Percentiles rank a stretch among this genome's conserved stretches.
Conservation (phyloP, 2,329 filamentous ascomycete genomes). For the Epichloe bromicola region DNA sequence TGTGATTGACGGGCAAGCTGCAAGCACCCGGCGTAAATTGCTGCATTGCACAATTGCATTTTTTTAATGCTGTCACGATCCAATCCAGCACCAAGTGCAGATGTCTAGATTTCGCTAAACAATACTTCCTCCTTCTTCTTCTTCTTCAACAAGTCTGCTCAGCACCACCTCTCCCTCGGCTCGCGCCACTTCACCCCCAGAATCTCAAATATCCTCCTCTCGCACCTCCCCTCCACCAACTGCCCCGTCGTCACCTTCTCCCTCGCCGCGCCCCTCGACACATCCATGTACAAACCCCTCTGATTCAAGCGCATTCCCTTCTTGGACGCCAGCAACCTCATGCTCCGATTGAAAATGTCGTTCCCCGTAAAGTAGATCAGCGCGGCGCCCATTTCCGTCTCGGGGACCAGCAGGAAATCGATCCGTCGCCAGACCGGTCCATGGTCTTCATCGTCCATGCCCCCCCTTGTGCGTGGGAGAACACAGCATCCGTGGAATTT, state of each 20-base stretch:
- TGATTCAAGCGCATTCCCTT: conserved; percentile 82
- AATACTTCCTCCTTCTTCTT: too few relatives aligned
- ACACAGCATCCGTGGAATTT: conserved; percentile 86
- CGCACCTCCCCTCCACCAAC: conserved; percentile 59
- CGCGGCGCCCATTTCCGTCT: conserved; percentile 67
- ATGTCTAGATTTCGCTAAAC: too few relatives aligned
- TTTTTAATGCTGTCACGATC: too few relatives aligned
- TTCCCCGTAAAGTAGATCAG: conserved; percentile 94
- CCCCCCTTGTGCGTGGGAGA: conserved; percentile 33
- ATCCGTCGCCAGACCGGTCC: conserved; percentile 60
- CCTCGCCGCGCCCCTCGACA: conserved; percentile 14
- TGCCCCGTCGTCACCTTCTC: conserved; percentile 52
- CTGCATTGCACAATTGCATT: too few relatives aligned
- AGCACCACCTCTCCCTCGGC: conserved; percentile 65
- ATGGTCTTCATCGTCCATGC: conserved; percentile 13
- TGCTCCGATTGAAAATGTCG: conserved; percentile 83
- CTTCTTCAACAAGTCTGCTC: conserved; percentile 6
- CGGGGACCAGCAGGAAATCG: conserved; percentile 74
- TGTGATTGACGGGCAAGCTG: too few relatives aligned
- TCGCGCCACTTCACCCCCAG: conserved; percentile 77
- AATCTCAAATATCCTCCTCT: conserved; percentile 69
- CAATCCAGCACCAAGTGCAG: too few relatives aligned
- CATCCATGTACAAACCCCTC: conserved; percentile 49
- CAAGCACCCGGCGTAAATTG: too few relatives aligned
- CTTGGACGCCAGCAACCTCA: conserved; percentile 65